A percentile compares a stretch with the other conserved stretches of the same genome.
Conservation (phyloP, 805 yeast genomes). For the Zygoascus flipseniorum region DNA sequence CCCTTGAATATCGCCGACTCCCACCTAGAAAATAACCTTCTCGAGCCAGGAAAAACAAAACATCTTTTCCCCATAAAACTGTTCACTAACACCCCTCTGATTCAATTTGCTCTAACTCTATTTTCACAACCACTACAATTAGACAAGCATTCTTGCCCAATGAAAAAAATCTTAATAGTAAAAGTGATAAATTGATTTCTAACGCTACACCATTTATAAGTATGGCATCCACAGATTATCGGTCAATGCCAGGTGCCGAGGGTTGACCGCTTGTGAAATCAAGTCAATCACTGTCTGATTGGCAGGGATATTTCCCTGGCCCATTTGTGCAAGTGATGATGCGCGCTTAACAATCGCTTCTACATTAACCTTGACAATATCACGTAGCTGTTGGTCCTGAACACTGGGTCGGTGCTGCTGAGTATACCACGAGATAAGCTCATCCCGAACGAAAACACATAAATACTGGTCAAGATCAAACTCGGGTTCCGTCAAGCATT, state of each 20-base stretch:
- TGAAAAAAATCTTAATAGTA: neutral
- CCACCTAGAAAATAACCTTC: neutral
- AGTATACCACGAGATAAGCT: slow-evolving; percentile 87
- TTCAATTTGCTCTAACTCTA: neutral
- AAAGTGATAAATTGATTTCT: neutral
- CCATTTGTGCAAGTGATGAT: slow-evolving; percentile 61
- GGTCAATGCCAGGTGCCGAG: slow-evolving; percentile 82
- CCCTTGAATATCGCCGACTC: neutral
- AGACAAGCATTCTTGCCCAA: neutral
- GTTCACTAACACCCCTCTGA: neutral
- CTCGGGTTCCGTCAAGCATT: slow-evolving; percentile 84
- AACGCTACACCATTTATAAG: slow-evolving; percentile 34
- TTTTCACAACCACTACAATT: neutral
- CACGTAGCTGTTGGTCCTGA: slow-evolving; percentile 75
- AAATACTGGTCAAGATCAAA: slow-evolving; percentile 84
- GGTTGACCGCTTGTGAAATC: slow-evolving; percentile 91
- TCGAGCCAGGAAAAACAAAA: neutral
- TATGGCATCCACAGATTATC: slow-evolving; percentile 96
- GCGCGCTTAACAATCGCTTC: slow-evolving; percentile 77
- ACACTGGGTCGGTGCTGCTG: slow-evolving; percentile 74
- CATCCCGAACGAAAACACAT: slow-evolving; percentile 93
- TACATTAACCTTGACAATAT: slow-evolving; percentile 80
- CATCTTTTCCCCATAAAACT: neutral
- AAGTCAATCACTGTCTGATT: slow-evolving; percentile 86
- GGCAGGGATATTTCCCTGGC: slow-evolving; percentile 55